phyloP scores from a whole-genome alignment of 768 basidiomycete species.

The Tricholoma hemisulphureum region DNA sequence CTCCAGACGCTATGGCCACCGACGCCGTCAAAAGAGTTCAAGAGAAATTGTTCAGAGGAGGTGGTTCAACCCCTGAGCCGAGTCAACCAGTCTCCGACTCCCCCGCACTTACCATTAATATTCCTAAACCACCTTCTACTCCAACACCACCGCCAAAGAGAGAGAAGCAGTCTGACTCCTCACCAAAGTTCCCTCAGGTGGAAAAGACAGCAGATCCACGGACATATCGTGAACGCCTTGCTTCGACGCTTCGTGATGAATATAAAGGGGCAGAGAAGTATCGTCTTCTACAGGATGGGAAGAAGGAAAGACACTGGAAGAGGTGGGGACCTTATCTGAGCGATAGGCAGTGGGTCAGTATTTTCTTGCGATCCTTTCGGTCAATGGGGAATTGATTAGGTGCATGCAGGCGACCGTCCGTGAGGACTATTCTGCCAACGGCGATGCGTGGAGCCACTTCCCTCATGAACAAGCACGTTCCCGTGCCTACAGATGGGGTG shows the following conservation, averaged over 20 bases:
- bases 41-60: constrained; percentile 64
- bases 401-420: constrained; percentile 84
- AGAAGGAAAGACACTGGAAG: constrained; percentile 90
- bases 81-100: constrained; percentile 17
- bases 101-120: constrained; percentile 60
- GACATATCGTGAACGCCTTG: constrained; percentile 65
- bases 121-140: constrained; percentile 52
- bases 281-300: constrained; percentile 80
- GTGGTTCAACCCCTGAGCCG: constrained; percentile 23
- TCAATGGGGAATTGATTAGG: constrained; percentile 8
- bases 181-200: constrained; percentile 24
- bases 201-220: constrained; percentile 18
- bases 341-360: constrained; percentile 95
- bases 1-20: constrained; percentile 33
- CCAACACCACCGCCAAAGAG: constrained; percentile 48
- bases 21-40: constrained; percentile 63
- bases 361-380: not conserved
- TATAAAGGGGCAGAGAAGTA: constrained; percentile 84
- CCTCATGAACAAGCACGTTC: constrained; percentile 92
- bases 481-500: constrained; percentile 97
- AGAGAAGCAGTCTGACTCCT: constrained; percentile 38
- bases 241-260: constrained; percentile 58
- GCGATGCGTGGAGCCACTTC: constrained; percentile 95
- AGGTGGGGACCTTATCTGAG: constrained; percentile 98
- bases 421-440: constrained; percentile 96